Evolutionary conservation across 148 eudicot genomes (phyloP).

Genomic region (Amaranthus cruentus): DNA sequence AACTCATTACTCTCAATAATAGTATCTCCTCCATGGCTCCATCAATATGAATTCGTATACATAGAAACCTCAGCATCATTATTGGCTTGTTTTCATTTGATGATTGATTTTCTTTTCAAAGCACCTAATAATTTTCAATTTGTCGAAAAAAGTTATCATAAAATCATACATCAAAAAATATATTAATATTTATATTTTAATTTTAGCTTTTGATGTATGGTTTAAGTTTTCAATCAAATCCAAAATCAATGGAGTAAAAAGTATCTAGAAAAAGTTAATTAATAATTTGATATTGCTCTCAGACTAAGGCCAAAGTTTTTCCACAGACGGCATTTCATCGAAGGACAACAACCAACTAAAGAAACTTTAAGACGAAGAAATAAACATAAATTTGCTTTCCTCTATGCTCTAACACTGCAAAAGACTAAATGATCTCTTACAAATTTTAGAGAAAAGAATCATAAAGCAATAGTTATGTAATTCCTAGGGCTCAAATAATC

Average conservation of each 20-base stretch:
- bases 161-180: too few relatives aligned
- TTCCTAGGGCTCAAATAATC: not conserved
- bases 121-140: too few relatives aligned
- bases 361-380: not conserved
- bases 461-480: not conserved
- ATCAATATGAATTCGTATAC: too few relatives aligned
- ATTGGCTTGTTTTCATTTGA: too few relatives aligned
- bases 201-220: too few relatives aligned
- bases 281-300: not conserved
- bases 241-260: not conserved
- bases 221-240: too few relatives aligned
- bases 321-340: slow-evolving; percentile 6
- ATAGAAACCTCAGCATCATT: too few relatives aligned
- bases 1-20: too few relatives aligned
- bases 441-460: not conserved
- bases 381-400: not conserved
- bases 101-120: too few relatives aligned
- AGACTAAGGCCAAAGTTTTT: not conserved
- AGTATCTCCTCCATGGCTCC: too few relatives aligned
- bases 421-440: not conserved
- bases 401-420: not conserved
- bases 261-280: not conserved
- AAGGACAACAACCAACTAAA: not conserved
- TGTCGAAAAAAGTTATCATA: too few relatives aligned
- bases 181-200: too few relatives aligned